These are phyloP conservation scores for Suhomyces bokatorum DNA, from an alignment of 1,139 yeast species.

Conservation along the genomic window DNA sequence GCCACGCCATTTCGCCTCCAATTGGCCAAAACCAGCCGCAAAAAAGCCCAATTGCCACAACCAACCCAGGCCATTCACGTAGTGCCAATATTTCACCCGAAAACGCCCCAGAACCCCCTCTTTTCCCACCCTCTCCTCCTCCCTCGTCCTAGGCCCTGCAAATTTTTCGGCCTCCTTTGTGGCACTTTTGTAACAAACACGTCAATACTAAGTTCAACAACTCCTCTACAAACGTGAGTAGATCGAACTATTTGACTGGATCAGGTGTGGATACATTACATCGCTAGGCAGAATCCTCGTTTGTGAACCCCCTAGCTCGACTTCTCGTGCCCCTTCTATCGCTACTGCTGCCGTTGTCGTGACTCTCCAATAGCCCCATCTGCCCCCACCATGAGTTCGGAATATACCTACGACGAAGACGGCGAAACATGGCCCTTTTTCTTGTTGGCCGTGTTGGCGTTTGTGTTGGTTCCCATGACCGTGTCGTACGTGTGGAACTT, in stretches of 20 bases:
- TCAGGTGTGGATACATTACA: neutral
- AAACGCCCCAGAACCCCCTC: no score
- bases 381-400: conserved; percentile 32
- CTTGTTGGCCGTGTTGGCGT: conserved; percentile 65
- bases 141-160: neutral
- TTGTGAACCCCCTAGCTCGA: neutral
- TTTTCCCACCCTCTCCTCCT: neutral
- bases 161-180: conserved; percentile 6
- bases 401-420: conserved; percentile 82
- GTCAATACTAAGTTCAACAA: conserved; percentile 9
- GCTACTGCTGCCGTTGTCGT: neutral
- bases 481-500: conserved; percentile 41
- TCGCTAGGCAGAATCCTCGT: neutral
- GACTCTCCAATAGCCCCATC: neutral
- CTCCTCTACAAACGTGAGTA: neutral
- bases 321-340: neutral
- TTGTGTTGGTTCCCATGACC: conserved; percentile 71
- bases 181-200: conserved; percentile 12
- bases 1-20: neutral
- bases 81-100: neutral
- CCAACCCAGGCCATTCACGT: neutral
- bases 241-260: neutral
- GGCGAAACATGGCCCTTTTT: conserved; percentile 97
- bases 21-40: neutral
- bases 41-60: neutral